Base-by-base conservation (phyloP, 345 rosid genomes). In the Zanthoxylum bungeanum region DNA sequence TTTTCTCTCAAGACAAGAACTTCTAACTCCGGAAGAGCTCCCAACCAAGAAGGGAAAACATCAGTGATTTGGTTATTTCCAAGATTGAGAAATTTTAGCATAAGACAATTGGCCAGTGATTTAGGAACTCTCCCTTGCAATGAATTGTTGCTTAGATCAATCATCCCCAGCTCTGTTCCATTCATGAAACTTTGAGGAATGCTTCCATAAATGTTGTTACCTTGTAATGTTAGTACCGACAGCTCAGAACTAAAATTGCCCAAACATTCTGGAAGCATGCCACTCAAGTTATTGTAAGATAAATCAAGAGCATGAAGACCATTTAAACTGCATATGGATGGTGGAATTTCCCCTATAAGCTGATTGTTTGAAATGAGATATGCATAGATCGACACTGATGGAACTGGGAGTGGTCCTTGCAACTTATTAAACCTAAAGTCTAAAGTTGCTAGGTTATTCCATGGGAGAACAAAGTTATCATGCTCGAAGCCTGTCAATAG, bases 211-310 rank as follows among this genome's bases (percentile, higher is more conserved):
- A 49, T 16, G 1, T 49, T 49, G 22, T 10, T n/a, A 57, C 0
- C 61, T 4, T 17, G 64, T 0, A 81, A 10, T 58, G 58, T 42
- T 2, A 81, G 28, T 0, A 69, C 10, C 0, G 36, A 4, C 5
- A 76, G 42, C 3, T 11, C 0, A 10, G 1, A 1, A 17, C 63
- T 58, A 0, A 66, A 36, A 17, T 75, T 49, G 14, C 59, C 65
- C 6, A 84, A 64, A 19, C 85, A 85, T 10, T 12, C 70, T 0
- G 84, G 84, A 50, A 79, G 53, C 21, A 9, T 33, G 39, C 61
- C 61, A 2, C 11, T 30, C 11, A 57, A 28, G 37, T 30, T 27
- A 30, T 57, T 57, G 22, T 16, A 6, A 57, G 61, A 57, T 37
- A 57, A 24, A 17, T 57, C 61, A 57, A 84, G 55, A 0, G 7